Conservation (phyloP, 73 alveolate species). For the Urostyla sp. region DNA sequence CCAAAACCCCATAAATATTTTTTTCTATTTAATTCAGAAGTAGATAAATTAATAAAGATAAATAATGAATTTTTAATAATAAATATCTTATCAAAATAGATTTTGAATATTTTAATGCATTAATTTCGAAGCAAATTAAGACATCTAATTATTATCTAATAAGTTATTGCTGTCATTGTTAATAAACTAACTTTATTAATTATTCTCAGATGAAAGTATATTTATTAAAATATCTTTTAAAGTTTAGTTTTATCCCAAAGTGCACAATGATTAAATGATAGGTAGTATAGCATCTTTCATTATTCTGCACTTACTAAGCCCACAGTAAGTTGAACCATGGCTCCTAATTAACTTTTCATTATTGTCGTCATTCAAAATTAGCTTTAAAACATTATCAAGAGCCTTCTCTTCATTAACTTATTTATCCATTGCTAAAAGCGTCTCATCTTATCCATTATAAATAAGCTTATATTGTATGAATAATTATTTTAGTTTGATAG, state of each 20-base stretch:
- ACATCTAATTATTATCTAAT: background rate
- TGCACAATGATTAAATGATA: slow-evolving; percentile 5
- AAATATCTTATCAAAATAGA: no score
- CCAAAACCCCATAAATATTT: background rate
- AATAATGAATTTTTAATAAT: no score
- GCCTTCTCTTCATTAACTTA: slow-evolving; percentile 42
- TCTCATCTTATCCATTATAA: slow-evolving; percentile 17
- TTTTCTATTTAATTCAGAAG: background rate
- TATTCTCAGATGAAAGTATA: background rate
- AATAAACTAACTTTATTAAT: background rate
- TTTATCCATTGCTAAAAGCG: background rate
- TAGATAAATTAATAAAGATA: no score
- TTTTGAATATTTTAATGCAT: no score
- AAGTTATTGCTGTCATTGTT: background rate
- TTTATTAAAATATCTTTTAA: background rate
- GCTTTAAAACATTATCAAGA: background rate
- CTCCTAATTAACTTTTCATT: slow-evolving; percentile 19
- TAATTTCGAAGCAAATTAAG: no score
- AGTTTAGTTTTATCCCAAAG: background rate
- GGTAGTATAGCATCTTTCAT: slow-evolving; percentile 45
- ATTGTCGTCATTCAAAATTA: background rate
- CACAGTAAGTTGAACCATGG: slow-evolving; percentile 14
- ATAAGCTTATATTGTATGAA: slow-evolving; percentile 1
- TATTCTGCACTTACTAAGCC: slow-evolving; percentile 16
- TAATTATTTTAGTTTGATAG: slow-evolving; percentile 16